Evolutionary conservation across 1,284 basidiomycete genomes (phyloP), one percentile per base, ranked within the genome.

Genomic region (Sporisorium exsertum): DNA sequence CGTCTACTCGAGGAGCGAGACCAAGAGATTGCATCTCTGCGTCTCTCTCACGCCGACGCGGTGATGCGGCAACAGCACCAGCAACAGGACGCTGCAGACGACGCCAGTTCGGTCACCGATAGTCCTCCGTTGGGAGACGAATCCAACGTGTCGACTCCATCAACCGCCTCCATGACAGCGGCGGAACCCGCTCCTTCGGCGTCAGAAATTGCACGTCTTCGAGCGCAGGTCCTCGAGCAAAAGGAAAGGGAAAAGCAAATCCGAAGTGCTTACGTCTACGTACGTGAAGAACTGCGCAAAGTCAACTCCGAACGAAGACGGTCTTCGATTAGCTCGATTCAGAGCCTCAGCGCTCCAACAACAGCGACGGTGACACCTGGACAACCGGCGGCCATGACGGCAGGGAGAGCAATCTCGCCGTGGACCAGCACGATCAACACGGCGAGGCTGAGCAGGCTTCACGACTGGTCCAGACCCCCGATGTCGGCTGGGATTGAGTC

Each of bases 281-380:
- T 81, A 8, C 79, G 80, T 20, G 80, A 81, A 37, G 80, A 82
- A 51, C 60, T 81, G 35, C 75, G 81, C 9, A 76, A 77, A 49
- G 57, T 64, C 5, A 78, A 79, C 40, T 20, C 45, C 15, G 71
- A 81, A 24, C 71, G 77, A 1, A 59, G 73, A 5, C 55, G 78
- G 3, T 53, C 68, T 20, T 70, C 70, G 1, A 22, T 12, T 3
- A 16, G 20, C 26, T 62, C 57, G 37, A 33, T 45, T 5, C 20
- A 45, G 8, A 50, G 49, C 27, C 49, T 42, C 13, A 32, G 24
- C 9, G 33, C 47, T n/a, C 29, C 45, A 2, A 18, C 43, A 2
- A 45, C 61, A 1, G n/a, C 56, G 10, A 15, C 43, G 1, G 12
- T 26, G 4, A 22, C 20, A 16, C 22, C 33, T 24, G 50, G 50